Conservation (phyloP, 805 yeast genomes). For the Sugiyamaella valdiviana region DNA sequence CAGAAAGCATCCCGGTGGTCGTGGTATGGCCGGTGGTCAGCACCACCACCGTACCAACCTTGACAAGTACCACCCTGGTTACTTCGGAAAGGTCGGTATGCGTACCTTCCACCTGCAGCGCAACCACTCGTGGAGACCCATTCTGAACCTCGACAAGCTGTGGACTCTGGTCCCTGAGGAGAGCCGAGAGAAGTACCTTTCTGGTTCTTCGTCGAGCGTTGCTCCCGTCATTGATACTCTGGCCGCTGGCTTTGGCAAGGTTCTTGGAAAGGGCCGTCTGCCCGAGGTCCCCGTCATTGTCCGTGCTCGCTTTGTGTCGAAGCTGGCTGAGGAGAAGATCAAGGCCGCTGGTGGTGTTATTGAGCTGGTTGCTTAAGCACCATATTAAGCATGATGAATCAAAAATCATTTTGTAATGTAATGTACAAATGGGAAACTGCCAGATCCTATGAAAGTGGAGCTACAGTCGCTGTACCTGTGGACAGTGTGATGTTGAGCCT, state of each 20-base stretch:
- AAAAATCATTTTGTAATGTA: slow-evolving; percentile 3
- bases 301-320: slow-evolving; percentile 98
- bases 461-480: background rate
- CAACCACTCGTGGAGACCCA: slow-evolving; percentile 96
- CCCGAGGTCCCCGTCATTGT: slow-evolving; percentile 98
- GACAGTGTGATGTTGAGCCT: too few species aligned
- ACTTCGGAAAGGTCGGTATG: slow-evolving; percentile 99
- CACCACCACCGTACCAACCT: slow-evolving; percentile 99
- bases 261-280: slow-evolving; percentile 97
- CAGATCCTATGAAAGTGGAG: background rate
- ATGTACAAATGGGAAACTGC: slow-evolving; percentile 5
- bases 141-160: slow-evolving; percentile 94
- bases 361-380: slow-evolving; percentile 89
- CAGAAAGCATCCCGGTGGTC: slow-evolving; percentile 99
- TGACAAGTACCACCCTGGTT: slow-evolving; percentile 99
- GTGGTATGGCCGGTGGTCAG: slow-evolving; percentile 99
- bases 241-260: slow-evolving; percentile 99
- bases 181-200: slow-evolving; percentile 88
- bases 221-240: slow-evolving; percentile 99
- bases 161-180: slow-evolving; percentile 95
- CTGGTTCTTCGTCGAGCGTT: slow-evolving; percentile 75
- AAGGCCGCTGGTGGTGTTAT: slow-evolving; percentile 99
- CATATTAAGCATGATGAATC: background rate
- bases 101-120: slow-evolving; percentile 97
- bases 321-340: slow-evolving; percentile 99